Percentiles rank a stretch among this genome's conserved stretches.
These are phyloP conservation scores for Cutaneotrichosporon sp. DNA, from an alignment of 1,284 basidiomycete species.

Conservation along the genomic window DNA sequence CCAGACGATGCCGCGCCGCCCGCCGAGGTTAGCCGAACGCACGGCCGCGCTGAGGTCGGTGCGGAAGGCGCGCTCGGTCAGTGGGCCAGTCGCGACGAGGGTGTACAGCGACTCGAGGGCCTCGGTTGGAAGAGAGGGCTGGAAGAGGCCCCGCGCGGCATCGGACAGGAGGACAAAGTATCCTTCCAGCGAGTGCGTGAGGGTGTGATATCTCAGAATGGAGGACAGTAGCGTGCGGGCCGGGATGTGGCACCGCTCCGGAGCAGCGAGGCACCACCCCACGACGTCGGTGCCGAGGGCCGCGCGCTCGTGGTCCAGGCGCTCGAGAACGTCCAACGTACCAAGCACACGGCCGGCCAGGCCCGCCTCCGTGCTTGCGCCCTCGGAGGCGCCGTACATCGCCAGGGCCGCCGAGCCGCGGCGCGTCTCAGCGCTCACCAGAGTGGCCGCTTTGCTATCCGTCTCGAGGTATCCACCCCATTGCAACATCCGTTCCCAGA, in stretches of 20 bases:
- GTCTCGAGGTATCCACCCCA: constrained; percentile 51
- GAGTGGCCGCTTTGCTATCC: constrained; percentile 31
- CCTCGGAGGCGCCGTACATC: constrained; percentile 22
- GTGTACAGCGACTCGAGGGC: constrained; percentile 31
- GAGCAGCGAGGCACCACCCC: constrained; percentile 39
- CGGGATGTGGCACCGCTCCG: constrained; percentile 16
- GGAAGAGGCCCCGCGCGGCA: constrained; percentile 28
- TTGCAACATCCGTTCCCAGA: constrained; percentile 36
- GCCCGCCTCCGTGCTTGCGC: constrained; percentile 20
- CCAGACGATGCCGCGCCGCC: constrained; percentile 21
- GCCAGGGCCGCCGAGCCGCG: constrained; percentile 25
- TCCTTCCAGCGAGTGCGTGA: constrained; percentile 35
- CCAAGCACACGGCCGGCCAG: constrained; percentile 23
- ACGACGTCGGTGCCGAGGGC: constrained; percentile 30
- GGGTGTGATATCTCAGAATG: constrained; percentile 34
- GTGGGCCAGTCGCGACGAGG: constrained; percentile 31
- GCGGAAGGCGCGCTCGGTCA: constrained; percentile 21
- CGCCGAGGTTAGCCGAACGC: constrained; percentile 20
- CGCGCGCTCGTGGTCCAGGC: constrained; percentile 36
- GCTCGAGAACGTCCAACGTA: constrained; percentile 30
- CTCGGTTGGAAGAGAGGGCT: constrained; percentile 21
- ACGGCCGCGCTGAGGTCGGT: constrained; percentile 19
- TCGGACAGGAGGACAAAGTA: constrained; percentile 31
- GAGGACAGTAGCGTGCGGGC: constrained; percentile 29
- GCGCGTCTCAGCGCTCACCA: constrained; percentile 29